phyloP scores from a whole-genome alignment of 2,329 filamentous ascomycete species.

The Myriangium duriaei region DNA sequence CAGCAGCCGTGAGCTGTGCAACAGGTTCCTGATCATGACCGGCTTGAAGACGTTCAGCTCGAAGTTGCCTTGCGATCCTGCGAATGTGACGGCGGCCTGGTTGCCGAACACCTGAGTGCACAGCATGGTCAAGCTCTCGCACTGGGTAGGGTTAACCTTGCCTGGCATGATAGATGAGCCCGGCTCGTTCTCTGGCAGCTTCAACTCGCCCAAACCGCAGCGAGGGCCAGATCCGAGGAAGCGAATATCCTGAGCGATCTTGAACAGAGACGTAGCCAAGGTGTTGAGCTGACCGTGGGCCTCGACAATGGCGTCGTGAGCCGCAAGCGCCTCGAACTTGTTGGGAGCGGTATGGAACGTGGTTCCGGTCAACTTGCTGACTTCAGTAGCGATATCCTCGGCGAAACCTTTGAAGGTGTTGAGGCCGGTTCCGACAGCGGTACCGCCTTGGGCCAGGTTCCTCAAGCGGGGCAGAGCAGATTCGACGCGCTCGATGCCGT shows the following conservation, averaged over 20 bases:
- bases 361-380: conserved; percentile 82
- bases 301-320: conserved; percentile 92
- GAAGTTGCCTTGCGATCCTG: conserved; percentile 95
- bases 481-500: conserved; percentile 78
- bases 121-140: conserved; percentile 94
- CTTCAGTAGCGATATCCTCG: conserved; percentile 81
- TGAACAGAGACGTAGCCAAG: conserved; percentile 79
- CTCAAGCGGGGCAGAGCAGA: conserved; percentile 70
- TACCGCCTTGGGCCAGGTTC: conserved; percentile 86
- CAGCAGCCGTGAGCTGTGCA: conserved; percentile 82
- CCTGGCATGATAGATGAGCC: conserved; percentile 98
- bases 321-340: conserved; percentile 95
- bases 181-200: conserved; percentile 93
- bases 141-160: conserved; percentile 98
- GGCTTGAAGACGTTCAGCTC: conserved; percentile 99
- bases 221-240: conserved; percentile 93
- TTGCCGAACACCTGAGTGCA: conserved; percentile 98
- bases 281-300: conserved; percentile 90
- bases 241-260: conserved; percentile 96
- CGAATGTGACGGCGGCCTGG: conserved; percentile 82
- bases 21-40: conserved; percentile 83
- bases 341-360: conserved; percentile 94
- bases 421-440: conserved; percentile 90
- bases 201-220: conserved; percentile 87
- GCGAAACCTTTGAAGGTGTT: conserved; percentile 97